Percentiles rank a stretch among this genome's conserved stretches.
Evolutionary conservation across 169 alveolate genomes (phyloP).

Genomic region (Cystoisospora suis): DNA sequence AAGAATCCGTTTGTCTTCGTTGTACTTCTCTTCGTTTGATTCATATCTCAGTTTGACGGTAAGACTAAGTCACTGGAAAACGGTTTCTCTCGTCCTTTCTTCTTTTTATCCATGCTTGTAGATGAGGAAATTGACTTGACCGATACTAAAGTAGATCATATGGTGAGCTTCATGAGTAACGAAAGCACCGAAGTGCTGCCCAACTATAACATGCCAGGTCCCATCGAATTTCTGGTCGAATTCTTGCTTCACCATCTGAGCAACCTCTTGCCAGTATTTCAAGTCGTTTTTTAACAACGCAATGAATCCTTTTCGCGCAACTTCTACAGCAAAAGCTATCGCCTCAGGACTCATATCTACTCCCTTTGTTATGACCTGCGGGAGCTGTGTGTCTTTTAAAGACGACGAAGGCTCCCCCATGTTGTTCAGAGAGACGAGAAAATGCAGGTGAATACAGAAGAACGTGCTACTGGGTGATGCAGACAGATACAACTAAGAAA

Average conservation of each 20-base stretch:
- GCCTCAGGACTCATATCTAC: constrained; percentile 65
- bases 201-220: constrained; percentile 83
- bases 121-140: constrained; percentile 71
- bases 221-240: constrained; percentile 78
- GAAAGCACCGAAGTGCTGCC: constrained; percentile 80
- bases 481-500: too few relatives aligned
- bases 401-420: too few relatives aligned
- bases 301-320: constrained; percentile 71
- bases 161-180: constrained; percentile 83
- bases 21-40: neutral
- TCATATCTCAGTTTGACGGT: neutral
- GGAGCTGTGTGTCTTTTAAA: neutral
- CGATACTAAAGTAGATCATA: constrained; percentile 75
- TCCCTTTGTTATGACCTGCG: neutral
- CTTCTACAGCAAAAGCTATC: constrained; percentile 76
- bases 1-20: too few relatives aligned
- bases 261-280: constrained; percentile 69
- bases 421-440: too few relatives aligned
- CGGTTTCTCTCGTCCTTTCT: neutral
- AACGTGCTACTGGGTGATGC: too few relatives aligned
- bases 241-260: constrained; percentile 76
- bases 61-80: too few relatives aligned
- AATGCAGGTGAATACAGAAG: too few relatives aligned
- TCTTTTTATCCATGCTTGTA: constrained; percentile 73
- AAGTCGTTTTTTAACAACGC: constrained; percentile 65